Evolutionary conservation across 495 filamentous ascomycete species (phyloP).

Genomic region (Penicillium parvum): DNA sequence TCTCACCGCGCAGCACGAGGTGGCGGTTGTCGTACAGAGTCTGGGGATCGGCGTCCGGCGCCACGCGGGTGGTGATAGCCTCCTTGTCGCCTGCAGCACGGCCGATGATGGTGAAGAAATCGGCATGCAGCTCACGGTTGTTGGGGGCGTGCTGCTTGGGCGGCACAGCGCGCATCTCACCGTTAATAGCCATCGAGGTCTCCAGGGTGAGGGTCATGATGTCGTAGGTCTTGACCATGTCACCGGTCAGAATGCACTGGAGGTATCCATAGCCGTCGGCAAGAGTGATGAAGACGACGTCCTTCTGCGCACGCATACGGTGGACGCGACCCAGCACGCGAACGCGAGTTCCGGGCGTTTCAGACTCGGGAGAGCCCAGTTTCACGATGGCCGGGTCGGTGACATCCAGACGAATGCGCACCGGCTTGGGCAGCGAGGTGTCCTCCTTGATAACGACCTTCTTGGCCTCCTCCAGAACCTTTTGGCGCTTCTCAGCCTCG

Average conservation of each 20-base stretch:
- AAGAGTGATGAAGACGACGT: conserved; percentile 80
- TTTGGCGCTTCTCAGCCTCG: conserved; percentile 62
- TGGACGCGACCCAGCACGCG: conserved; percentile 84
- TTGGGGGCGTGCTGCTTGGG: conserved; percentile 75
- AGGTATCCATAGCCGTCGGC: conserved; percentile 86
- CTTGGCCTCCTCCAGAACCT: conserved; percentile 78
- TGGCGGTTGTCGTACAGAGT: conserved; percentile 88
- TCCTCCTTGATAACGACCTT: conserved; percentile 83
- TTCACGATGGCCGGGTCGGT: conserved; percentile 56
- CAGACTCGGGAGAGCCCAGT: conserved; percentile 51
- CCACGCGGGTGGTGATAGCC: conserved; percentile 88
- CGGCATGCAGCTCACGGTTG: conserved; percentile 87
- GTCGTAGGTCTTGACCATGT: conserved; percentile 88
- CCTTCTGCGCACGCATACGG: conserved; percentile 78
- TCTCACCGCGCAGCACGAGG: conserved; percentile 85
- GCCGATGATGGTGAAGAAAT: conserved; percentile 85
- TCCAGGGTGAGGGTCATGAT: conserved; percentile 82
- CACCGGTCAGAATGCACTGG: conserved; percentile 81
- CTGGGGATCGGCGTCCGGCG: conserved; percentile 70
- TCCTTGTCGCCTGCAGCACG: conserved; percentile 85
- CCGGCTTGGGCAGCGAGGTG: conserved; percentile 67
- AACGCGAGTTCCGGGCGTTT: conserved; percentile 68
- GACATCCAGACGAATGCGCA: conserved; percentile 67
- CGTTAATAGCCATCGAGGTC: conserved; percentile 81
- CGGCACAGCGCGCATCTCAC: conserved; percentile 84